Percentiles rank a stretch among this genome's conserved stretches.
phyloP scores from a whole-genome alignment of 257 asterid genomes.

The Jasminum sambac region DNA sequence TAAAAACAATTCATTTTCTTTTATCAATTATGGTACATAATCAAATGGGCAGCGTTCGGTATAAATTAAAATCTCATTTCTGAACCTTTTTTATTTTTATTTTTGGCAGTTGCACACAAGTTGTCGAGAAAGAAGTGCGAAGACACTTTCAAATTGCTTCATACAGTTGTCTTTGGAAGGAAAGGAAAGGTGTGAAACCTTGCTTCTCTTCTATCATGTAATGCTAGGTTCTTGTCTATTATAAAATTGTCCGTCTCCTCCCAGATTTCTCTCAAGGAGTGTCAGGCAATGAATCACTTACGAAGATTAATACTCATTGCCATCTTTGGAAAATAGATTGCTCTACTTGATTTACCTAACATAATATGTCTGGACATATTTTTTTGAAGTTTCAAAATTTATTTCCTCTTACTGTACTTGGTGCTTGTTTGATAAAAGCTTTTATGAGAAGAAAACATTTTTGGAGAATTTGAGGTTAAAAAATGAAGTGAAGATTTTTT shows the following conservation, averaged over 20 bases:
- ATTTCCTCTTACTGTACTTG: background rate
- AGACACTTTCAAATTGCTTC: constrained; percentile 78
- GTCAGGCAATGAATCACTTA: background rate
- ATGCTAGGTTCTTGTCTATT: constrained; percentile 14
- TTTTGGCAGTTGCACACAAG: constrained; percentile 82
- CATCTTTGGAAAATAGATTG: background rate
- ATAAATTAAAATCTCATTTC: constrained; percentile 17
- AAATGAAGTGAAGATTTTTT: too few species aligned
- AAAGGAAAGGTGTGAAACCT: constrained; percentile 74
- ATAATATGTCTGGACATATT: background rate
- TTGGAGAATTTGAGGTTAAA: too few species aligned
- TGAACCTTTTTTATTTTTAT: constrained; percentile 27
- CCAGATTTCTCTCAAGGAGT: background rate
- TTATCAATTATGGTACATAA: background rate
- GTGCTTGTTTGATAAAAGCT: too few species aligned
- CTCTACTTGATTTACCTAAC: background rate
- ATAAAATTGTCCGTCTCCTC: background rate
- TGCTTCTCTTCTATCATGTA: constrained; percentile 14
- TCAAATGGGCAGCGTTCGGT: constrained; percentile 14
- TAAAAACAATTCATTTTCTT: background rate
- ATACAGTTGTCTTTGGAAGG: constrained; percentile 75
- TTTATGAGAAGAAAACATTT: too few species aligned
- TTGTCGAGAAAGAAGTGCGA: constrained; percentile 80
- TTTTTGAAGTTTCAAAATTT: background rate
- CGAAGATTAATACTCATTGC: background rate